These are phyloP conservation scores for Juncus effusus DNA, from an alignment of 176 grass and related monocot species.

Conservation along the genomic window DNA sequence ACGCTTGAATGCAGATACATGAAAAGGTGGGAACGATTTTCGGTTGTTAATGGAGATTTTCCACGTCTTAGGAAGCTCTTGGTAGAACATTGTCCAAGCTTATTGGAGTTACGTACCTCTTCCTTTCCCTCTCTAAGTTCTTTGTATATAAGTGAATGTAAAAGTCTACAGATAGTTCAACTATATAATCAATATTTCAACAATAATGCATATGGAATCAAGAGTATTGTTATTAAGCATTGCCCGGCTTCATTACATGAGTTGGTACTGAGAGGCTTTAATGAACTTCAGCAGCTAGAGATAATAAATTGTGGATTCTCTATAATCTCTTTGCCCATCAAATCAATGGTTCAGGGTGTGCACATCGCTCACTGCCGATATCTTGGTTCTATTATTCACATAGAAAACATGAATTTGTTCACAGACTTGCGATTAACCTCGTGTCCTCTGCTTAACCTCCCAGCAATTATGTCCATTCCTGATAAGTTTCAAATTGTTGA, in stretches of 20 bases:
- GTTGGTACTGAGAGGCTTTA: neutral
- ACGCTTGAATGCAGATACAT: constrained; percentile 9
- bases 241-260: neutral
- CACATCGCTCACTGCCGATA: neutral
- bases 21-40: neutral
- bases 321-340: neutral
- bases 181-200: neutral
- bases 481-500: neutral
- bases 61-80: constrained; percentile 11
- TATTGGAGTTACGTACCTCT: neutral
- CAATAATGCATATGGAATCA: neutral
- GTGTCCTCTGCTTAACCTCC: neutral
- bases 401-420: neutral
- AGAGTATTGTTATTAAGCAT: neutral
- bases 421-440: neutral
- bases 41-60: constrained; percentile 1
- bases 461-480: neutral
- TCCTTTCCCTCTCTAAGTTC: neutral
- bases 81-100: neutral
- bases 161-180: neutral
- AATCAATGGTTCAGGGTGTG: neutral
- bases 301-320: neutral
- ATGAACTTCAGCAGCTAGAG: constrained; percentile 1
- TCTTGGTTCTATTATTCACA: neutral
- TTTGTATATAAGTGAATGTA: constrained; percentile 6